Base-by-base conservation (phyloP, 345 rosid genomes). In the Bruguiera sexangula region DNA sequence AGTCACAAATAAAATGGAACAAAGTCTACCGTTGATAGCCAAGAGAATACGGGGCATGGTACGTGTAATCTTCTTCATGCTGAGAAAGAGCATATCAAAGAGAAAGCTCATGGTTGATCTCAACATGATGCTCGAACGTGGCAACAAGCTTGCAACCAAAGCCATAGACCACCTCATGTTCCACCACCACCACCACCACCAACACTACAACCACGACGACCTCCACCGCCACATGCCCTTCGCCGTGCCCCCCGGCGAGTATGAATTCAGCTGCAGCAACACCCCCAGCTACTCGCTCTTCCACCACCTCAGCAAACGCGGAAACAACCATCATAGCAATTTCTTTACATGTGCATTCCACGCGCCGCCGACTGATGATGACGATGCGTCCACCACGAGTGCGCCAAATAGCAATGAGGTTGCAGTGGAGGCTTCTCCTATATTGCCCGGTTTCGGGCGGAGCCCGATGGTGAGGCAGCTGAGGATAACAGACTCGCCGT, bases 311-410 rank as follows among this genome's bases (percentile, higher is more conserved):
- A 6, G 63, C 61, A 72, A 21, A 50, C 67, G 73, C 43, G 52
- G 69, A 11, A 37, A 20, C 75, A 67, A 66, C 81, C 81, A 80
- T 54, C 68, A 80, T 68, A 81, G 72, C 78, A 64, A 73, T 70
- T 77, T 91, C 82, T 85, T 88, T 69, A 69, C 74, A 6, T 88
- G 96, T 80, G 82, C 82, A 43, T 72, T 77, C 57, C 91, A 86
- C 76, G 80, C 82, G 21, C 95, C 95, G 13, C 82, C 75, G 6
- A 85, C 94, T 63, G 68, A 56, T 0, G 92, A 89, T 10, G 97
- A 89, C 5, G 89, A 85, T 36, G 37, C 43, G 13, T 73, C 21
- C 8, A 58, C 86, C 26, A 46, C 71, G 36, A 78, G 80, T 22
- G 79, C 91, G 79, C 39, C 88, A 27, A 83, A 55, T 19, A 36